Percentiles rank a stretch among this genome's conserved stretches.
Conservation (phyloP, 768 basidiomycete species). For the Calvatia gigantea region DNA sequence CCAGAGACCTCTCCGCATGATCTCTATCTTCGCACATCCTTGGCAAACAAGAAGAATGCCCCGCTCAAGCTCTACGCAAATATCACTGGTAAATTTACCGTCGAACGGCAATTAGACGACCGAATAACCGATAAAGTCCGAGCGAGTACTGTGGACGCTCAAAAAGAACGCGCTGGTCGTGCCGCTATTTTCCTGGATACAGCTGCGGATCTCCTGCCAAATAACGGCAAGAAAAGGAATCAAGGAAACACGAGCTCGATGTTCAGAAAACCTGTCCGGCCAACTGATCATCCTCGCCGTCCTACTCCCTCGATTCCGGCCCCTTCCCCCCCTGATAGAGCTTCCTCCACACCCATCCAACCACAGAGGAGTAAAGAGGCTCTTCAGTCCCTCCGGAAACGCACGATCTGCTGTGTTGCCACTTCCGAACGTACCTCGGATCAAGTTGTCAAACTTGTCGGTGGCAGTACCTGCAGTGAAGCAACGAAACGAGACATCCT, state of each 20-base stretch:
- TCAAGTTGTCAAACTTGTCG: constrained; percentile 44
- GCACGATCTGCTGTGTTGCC: constrained; percentile 54
- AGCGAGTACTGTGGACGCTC: constrained; percentile 43
- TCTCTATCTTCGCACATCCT: constrained; percentile 64
- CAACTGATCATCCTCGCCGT: constrained; percentile 22
- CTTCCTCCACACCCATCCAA: constrained; percentile 24
- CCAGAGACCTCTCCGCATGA: constrained; percentile 63
- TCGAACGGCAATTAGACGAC: constrained; percentile 57
- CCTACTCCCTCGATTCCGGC: constrained; percentile 23
- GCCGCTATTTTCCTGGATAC: constrained; percentile 49
- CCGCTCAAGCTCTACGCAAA: constrained; percentile 74
- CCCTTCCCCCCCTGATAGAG: constrained; percentile 18
- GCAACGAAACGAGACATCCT: constrained; percentile 39
- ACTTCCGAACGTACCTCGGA: constrained; percentile 46
- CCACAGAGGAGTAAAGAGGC: constrained; percentile 16
- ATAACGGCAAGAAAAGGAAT: constrained; percentile 36
- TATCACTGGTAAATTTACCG: constrained; percentile 67
- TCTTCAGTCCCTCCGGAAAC: constrained; percentile 27
- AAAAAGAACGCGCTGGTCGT: constrained; percentile 37
- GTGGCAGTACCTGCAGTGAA: constrained; percentile 32
- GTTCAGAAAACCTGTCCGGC: constrained; percentile 37
- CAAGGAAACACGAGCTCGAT: constrained; percentile 26
- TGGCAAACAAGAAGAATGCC: constrained; percentile 52
- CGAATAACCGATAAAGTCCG: constrained; percentile 41
- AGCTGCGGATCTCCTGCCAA: constrained; percentile 34